Evolutionary conservation across 2,329 filamentous ascomycete genomes (phyloP).

Genomic region (Microdochium nivale): DNA sequence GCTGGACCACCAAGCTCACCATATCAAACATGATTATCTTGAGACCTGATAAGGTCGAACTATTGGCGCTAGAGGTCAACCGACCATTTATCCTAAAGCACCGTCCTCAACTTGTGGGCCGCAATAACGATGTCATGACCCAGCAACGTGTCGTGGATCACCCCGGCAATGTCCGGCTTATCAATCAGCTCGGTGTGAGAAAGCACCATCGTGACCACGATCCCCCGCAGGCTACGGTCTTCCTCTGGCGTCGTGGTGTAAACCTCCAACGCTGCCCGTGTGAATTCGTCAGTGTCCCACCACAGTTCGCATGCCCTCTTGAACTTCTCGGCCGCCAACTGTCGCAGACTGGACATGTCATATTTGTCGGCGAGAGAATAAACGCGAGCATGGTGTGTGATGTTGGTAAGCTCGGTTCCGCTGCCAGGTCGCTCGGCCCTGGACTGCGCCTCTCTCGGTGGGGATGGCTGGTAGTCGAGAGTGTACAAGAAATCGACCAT

Average conservation of each 20-base stretch:
- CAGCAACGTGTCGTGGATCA: neutral
- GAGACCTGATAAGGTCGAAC: too few species aligned
- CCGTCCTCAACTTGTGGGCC: neutral
- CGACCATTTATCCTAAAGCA: too few species aligned
- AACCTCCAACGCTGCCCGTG: neutral
- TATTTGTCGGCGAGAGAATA: neutral
- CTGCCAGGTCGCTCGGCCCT: neutral
- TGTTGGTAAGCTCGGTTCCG: neutral
- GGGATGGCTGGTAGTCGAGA: neutral
- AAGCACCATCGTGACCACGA: neutral
- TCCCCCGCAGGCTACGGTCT: neutral
- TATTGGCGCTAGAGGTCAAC: too few species aligned
- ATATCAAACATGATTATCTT: too few species aligned
- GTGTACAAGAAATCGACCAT: constrained; percentile 1
- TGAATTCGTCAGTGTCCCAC: neutral
- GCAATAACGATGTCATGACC: neutral
- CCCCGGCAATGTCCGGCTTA: neutral
- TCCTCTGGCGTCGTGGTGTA: neutral
- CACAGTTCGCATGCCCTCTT: neutral
- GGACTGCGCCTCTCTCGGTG: too few species aligned
- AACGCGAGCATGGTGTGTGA: neutral
- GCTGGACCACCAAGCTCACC: too few species aligned
- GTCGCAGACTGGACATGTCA: neutral
- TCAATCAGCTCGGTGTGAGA: neutral
- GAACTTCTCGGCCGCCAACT: neutral